phyloP scores from a whole-genome alignment of 179 eudicot genomes.

The Silene vulgaris region DNA sequence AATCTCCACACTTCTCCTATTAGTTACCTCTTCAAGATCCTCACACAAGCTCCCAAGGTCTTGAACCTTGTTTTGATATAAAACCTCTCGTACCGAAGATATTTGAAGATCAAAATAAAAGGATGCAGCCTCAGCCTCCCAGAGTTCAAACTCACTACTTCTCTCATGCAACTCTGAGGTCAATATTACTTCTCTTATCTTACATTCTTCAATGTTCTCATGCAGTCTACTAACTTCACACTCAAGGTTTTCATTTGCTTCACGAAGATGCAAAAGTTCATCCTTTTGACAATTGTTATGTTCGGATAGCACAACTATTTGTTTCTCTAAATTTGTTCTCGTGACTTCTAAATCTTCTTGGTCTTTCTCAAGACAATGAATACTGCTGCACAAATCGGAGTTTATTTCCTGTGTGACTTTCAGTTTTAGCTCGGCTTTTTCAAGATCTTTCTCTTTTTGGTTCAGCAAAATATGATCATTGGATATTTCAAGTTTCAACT shows the following conservation, averaged over 20 bases:
- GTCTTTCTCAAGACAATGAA: slow-evolving; percentile 45
- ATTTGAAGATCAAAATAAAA: slow-evolving; percentile 91
- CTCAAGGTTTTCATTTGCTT: slow-evolving; percentile 46
- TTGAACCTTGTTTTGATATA: slow-evolving; percentile 61
- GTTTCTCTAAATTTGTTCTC: slow-evolving; percentile 40
- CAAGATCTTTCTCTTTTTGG: slow-evolving; percentile 46
- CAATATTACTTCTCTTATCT: slow-evolving; percentile 58
- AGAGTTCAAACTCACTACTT: slow-evolving; percentile 69
- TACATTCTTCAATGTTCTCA: slow-evolving; percentile 60
- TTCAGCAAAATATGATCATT: slow-evolving; percentile 29
- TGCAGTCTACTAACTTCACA: slow-evolving; percentile 47
- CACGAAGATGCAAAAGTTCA: slow-evolving; percentile 51
- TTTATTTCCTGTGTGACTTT: slow-evolving; percentile 36
- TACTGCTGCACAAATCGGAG: slow-evolving; percentile 40
- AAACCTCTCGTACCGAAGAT: slow-evolving; percentile 63
- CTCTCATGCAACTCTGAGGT: slow-evolving; percentile 65
- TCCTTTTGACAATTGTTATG: slow-evolving; percentile 35
- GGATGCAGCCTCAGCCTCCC: slow-evolving; percentile 86
- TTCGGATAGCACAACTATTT: slow-evolving; percentile 37
- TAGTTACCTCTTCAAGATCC: slow-evolving; percentile 55
- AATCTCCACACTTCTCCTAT: slow-evolving; percentile 51
- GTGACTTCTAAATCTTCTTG: slow-evolving; percentile 34
- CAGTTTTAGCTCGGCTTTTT: slow-evolving; percentile 39
- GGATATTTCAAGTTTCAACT: slow-evolving; percentile 38
- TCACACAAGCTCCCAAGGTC: slow-evolving; percentile 64